Evolutionary conservation across 768 basidiomycete species (phyloP).

Genomic region (Kwoniella europaea): DNA sequence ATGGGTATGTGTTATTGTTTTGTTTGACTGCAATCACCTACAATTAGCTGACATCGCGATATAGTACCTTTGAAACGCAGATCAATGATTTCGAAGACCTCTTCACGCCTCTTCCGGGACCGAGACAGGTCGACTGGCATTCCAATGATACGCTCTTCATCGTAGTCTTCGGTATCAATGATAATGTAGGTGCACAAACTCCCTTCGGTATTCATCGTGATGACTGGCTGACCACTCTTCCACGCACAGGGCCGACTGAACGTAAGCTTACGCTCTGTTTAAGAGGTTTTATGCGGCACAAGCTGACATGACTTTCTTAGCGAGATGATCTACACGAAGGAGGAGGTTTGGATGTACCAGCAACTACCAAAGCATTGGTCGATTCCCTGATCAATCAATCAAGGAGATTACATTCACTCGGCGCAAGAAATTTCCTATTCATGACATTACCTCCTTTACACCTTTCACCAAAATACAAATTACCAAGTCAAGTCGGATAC

Average conservation of each 20-base stretch:
- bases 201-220: background rate
- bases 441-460: conserved; percentile 21
- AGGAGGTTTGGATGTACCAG: conserved; percentile 12
- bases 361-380: conserved; percentile 13
- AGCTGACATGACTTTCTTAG: background rate
- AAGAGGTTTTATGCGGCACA: background rate
- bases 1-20: conserved; percentile 10
- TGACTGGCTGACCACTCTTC: background rate
- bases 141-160: conserved; percentile 29
- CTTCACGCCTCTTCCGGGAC: conserved; percentile 32
- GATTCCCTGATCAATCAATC: conserved; percentile 2
- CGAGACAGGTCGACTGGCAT: conserved; percentile 23
- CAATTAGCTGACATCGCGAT: background rate
- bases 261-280: background rate
- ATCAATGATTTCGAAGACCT: conserved; percentile 30
- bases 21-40: too few species aligned
- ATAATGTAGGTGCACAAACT: conserved; percentile 20
- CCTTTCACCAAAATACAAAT: conserved; percentile 25
- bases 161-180: conserved; percentile 33
- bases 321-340: conserved; percentile 23
- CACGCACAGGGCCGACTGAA: conserved; percentile 15
- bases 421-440: conserved; percentile 21
- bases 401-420: conserved; percentile 10
- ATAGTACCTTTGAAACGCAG: conserved; percentile 23
- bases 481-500: conserved; percentile 19